These are phyloP conservation scores for Echria macrotheca DNA, from an alignment of 495 filamentous ascomycete species.

Conservation along the genomic window DNA sequence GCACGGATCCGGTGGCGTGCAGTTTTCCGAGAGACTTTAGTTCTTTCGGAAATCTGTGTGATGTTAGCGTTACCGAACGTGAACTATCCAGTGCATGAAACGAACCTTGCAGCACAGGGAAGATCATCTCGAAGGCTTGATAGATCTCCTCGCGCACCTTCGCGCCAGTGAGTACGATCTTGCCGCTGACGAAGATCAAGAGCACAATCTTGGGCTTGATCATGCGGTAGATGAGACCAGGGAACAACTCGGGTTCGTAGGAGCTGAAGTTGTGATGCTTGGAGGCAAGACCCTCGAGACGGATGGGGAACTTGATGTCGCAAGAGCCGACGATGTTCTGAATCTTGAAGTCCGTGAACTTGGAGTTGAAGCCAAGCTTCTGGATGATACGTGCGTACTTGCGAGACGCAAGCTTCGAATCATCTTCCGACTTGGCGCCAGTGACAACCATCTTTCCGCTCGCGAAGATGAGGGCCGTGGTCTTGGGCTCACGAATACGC, in stretches of 20 bases:
- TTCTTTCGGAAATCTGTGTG: constrained; percentile 46
- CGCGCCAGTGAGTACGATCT: constrained; percentile 96
- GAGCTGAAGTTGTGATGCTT: constrained; percentile 99
- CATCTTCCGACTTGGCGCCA: constrained; percentile 96
- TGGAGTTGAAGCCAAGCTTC: constrained; percentile 98
- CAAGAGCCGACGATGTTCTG: constrained; percentile 99
- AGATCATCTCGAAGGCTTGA: constrained; percentile 97
- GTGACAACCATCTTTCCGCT: constrained; percentile 99
- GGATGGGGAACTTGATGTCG: constrained; percentile 99
- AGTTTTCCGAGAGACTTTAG: constrained; percentile 21
- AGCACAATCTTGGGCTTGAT: constrained; percentile 99
- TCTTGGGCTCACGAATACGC: constrained; percentile 99
- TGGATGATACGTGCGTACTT: constrained; percentile 99
- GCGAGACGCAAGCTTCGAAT: constrained; percentile 91
- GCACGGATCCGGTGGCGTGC: too few species aligned
- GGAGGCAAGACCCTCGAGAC: constrained; percentile 88
- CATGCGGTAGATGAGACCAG: constrained; percentile 99
- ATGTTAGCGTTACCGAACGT: constrained; percentile 17
- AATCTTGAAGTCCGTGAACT: constrained; percentile 99
- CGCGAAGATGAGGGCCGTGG: constrained; percentile 95
- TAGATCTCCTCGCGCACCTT: constrained; percentile 99
- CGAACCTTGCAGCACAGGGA: constrained; percentile 88
- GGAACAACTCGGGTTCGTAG: constrained; percentile 98
- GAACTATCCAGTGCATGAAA: too few species aligned
- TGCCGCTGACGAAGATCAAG: constrained; percentile 96